Evolutionary conservation across 768 basidiomycete genomes (phyloP).

Genomic region (Suillus hirtellus): DNA sequence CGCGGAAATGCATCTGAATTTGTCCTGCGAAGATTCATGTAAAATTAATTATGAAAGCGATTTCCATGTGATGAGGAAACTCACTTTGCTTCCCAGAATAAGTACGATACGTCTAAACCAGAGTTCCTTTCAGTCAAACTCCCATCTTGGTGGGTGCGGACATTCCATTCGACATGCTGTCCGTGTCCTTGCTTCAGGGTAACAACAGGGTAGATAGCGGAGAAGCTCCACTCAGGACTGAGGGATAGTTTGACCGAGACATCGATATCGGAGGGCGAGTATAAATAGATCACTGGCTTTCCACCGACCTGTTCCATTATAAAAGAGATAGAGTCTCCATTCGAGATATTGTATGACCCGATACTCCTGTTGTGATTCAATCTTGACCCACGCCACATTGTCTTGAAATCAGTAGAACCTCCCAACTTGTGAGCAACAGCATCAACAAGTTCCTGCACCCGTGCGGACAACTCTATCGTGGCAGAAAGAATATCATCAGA

Average conservation of each 20-base stretch:
- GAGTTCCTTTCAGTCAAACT: not conserved
- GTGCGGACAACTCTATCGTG: not conserved
- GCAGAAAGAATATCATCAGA: not conserved
- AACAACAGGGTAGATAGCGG: not conserved
- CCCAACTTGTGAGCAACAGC: not conserved
- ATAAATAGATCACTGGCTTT: constrained; percentile 10
- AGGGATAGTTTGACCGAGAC: not conserved
- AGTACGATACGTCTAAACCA: not conserved
- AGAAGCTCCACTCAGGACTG: constrained; percentile 7
- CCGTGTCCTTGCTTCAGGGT: not conserved
- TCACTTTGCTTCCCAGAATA: not conserved
- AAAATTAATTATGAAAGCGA: not conserved
- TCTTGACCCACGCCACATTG: not conserved
- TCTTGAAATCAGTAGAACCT: not conserved
- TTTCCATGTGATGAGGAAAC: not conserved
- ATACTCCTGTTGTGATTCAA: not conserved
- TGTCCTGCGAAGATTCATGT: not conserved
- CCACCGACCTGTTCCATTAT: not conserved
- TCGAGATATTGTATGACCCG: not conserved
- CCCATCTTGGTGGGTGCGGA: not conserved
- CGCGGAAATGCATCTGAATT: not conserved
- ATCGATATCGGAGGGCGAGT: constrained; percentile 4
- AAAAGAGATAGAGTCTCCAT: not conserved
- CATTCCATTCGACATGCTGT: not conserved
- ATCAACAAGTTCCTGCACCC: not conserved